These are phyloP conservation scores for Thalassia testudinum DNA, from an alignment of 116 monocot species.

Conservation along the genomic window DNA sequence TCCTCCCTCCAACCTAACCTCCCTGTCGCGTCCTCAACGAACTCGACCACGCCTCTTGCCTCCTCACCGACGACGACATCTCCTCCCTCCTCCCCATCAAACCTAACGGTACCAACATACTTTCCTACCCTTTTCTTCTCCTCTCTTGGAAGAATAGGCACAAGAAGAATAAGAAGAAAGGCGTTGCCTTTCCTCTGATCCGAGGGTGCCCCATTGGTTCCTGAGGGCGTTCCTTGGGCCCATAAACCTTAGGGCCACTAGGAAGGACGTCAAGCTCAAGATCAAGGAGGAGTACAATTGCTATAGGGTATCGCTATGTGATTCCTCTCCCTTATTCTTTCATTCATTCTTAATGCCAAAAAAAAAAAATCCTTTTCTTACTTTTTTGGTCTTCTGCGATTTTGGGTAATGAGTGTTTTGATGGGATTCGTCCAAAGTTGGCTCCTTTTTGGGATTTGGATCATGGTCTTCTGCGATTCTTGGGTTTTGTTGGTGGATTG, in stretches of 20 bases:
- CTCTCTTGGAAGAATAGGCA: not conserved
- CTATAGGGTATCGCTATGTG: conserved; percentile 85
- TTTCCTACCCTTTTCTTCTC: not conserved
- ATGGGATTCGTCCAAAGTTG: too few relatives aligned
- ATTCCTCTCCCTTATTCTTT: too few relatives aligned
- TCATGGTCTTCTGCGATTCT: too few relatives aligned
- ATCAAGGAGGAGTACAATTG: conserved; percentile 96
- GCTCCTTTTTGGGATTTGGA: too few relatives aligned
- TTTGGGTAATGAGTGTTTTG: too few relatives aligned
- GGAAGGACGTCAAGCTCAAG: conserved; percentile 86
- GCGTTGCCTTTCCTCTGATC: conserved; percentile 50
- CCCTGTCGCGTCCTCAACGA: conserved; percentile 56
- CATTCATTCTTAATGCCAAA: too few relatives aligned
- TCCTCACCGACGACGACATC: conserved; percentile 56
- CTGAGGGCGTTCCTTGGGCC: conserved; percentile 92
- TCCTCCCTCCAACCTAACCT: too few relatives aligned
- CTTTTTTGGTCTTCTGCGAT: not conserved
- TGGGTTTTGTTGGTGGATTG: too few relatives aligned
- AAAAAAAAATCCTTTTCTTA: not conserved
- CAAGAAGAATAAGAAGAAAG: too few relatives aligned
- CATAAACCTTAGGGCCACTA: conserved; percentile 58
- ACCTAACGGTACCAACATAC: conserved; percentile 41
- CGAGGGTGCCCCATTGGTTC: conserved; percentile 49
- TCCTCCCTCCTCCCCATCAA: conserved; percentile 72
- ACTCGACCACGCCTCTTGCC: conserved; percentile 33